Evolutionary conservation across 1,284 basidiomycete genomes (phyloP), one percentile per base, ranked within the genome.

Genomic region (Ustilago nuda): DNA sequence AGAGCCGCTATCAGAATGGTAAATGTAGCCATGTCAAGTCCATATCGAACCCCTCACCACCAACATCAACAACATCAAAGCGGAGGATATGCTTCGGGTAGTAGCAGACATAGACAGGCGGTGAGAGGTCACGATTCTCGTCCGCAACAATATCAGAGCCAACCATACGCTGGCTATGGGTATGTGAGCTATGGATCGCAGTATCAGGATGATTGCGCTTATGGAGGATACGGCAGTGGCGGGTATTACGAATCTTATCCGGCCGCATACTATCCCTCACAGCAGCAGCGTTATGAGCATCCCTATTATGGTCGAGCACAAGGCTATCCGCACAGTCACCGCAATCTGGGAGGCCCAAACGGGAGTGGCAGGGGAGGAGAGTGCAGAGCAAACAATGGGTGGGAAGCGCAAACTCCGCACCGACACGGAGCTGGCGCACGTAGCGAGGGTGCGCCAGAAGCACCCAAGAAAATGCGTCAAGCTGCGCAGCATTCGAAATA

Each of bases 381-480:
- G n/a, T 50, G 48, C 8, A 50, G 48, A 30, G 30, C 27, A 12
- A 32, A 32, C 13, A 50, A 19, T 7, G 30, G 27, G 8, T 23
- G 43, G n/a, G 43, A 45, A 30, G 48, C 30, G 48, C 48, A 50
- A 32, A 9, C 48, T 50, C 27, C 48, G 48, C 48, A 50, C 23
- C 48, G 30, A 43, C 8, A 45, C 43, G 43, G 43, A 19, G n/a
- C 43, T 15, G n/a, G 6, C 2, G 13, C 12, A 15, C 12, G 39
- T 43, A 52, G 48, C 35, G 46, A 36, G 6, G 61, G 61, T 33
- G 67, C 61, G 1, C 67, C 61, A 17, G 67, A 52, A 48, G 67
- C 61, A 9, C 67, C 67, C 9, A 70, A 61, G 11, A 57, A 54
- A 37, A 70, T 70, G 67, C 67, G 57, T 55, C 39, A 68, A 17